These are phyloP conservation scores for Globisporangium nodosum DNA, from an alignment of 352 stramenopile genomes.

Conservation along the genomic window DNA sequence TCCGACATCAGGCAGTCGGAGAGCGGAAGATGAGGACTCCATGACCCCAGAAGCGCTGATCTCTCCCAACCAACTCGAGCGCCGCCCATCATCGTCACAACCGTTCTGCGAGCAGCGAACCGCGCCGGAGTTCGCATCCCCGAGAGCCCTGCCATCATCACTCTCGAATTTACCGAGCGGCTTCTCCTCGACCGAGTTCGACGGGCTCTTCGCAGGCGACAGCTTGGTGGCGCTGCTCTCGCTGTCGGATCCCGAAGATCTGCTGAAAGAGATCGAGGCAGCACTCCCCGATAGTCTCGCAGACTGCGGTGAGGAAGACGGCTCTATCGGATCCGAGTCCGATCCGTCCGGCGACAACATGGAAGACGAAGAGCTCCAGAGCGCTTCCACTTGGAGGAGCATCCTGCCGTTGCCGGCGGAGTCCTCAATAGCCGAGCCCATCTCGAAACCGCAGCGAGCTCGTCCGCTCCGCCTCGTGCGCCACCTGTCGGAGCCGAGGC, in stretches of 20 bases:
- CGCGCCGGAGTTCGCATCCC: not conserved
- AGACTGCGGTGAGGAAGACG: constrained; percentile 40
- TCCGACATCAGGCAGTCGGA: not conserved
- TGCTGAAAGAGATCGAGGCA: constrained; percentile 69
- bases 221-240: constrained; percentile 30
- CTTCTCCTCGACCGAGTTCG: constrained; percentile 20
- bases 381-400: constrained; percentile 7
- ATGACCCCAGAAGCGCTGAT: not conserved
- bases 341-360: constrained; percentile 70
- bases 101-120: not conserved
- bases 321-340: constrained; percentile 57
- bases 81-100: not conserved
- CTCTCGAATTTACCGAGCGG: not conserved
- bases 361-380: constrained; percentile 43
- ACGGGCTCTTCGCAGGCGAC: constrained; percentile 23
- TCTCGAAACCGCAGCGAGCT: constrained; percentile 2
- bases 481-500: constrained; percentile 26
- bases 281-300: constrained; percentile 41
- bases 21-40: not conserved
- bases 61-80: not conserved
- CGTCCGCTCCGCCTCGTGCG: constrained; percentile 20
- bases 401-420: not conserved
- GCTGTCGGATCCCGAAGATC: constrained; percentile 34
- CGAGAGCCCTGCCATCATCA: not conserved
- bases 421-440: not conserved